These are phyloP conservation scores for Pseudoperonospora humuli DNA, from an alignment of 352 stramenopile genomes.

Conservation along the genomic window DNA sequence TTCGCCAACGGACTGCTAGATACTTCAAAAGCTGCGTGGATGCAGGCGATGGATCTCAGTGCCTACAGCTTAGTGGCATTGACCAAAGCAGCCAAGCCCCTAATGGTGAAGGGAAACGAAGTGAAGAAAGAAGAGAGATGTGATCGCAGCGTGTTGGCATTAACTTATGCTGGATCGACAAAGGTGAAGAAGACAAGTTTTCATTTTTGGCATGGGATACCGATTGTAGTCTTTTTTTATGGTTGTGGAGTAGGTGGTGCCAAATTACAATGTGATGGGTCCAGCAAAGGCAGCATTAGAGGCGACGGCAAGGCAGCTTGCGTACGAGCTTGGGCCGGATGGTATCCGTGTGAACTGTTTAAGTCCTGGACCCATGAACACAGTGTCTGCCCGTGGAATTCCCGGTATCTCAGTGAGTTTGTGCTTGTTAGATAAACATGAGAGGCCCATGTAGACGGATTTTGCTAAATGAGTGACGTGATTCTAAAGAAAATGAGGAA, in stretches of 20 bases:
- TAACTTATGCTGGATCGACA: constrained; percentile 82
- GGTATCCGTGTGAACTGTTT: constrained; percentile 88
- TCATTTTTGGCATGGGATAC: not conserved
- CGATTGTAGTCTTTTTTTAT: constrained; percentile 1
- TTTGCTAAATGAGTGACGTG: not conserved
- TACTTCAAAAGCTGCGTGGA: constrained; percentile 42
- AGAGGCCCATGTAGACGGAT: not conserved
- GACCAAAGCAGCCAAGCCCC: constrained; percentile 47
- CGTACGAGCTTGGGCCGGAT: constrained; percentile 63
- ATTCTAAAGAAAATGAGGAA: constrained; percentile 68
- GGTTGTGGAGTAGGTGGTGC: constrained; percentile 49
- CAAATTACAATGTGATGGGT: constrained; percentile 90
- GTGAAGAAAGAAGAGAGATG: constrained; percentile 6
- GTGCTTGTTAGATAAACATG: not conserved
- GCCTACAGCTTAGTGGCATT: constrained; percentile 87
- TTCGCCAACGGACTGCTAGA: constrained; percentile 63
- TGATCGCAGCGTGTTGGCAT: constrained; percentile 76
- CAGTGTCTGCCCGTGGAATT: constrained; percentile 86
- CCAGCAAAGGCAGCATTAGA: constrained; percentile 88
- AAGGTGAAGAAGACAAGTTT: constrained; percentile 17
- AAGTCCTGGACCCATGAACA: constrained; percentile 87
- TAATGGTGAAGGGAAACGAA: constrained; percentile 25
- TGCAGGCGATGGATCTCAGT: constrained; percentile 77
- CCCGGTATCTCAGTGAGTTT: constrained; percentile 66
- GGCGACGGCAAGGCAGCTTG: constrained; percentile 71